A percentile compares a stretch with the other conserved stretches of the same genome.
Conservation (phyloP, 139 green algal genomes). For the Chlamydomonas schloesseri region DNA sequence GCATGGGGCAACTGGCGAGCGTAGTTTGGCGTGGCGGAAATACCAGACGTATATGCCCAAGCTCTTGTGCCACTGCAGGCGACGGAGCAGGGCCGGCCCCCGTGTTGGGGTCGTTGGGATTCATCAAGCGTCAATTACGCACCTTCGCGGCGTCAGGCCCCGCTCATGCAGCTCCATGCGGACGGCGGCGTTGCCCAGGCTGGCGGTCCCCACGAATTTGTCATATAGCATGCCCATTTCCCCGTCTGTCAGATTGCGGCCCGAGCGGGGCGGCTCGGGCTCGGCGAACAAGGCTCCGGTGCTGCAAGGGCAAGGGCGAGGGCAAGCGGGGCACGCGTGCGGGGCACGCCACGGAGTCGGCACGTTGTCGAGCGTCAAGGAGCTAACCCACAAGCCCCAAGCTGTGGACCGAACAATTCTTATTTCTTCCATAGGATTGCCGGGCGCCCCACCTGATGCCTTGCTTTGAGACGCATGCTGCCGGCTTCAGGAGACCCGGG, state of each 20-base stretch:
- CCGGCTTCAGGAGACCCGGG: neutral
- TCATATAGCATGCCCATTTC: constrained; percentile 28
- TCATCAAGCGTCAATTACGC: too few species aligned
- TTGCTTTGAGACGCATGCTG: neutral
- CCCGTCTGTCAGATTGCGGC: neutral
- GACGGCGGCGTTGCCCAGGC: constrained; percentile 18
- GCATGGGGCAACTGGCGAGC: too few species aligned
- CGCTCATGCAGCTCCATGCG: constrained; percentile 6
- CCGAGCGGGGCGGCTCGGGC: neutral
- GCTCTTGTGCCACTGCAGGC: too few species aligned
- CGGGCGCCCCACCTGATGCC: neutral
- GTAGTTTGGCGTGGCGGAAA: too few species aligned
- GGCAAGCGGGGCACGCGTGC: too few species aligned
- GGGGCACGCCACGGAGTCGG: too few species aligned
- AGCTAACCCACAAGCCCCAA: neutral
- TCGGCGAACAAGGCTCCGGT: neutral
- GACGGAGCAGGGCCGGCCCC: too few species aligned
- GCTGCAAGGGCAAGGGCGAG: neutral
- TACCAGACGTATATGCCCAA: too few species aligned
- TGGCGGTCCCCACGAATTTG: constrained; percentile 14
- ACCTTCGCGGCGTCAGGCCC: neutral
- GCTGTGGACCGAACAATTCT: neutral
- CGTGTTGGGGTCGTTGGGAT: too few species aligned
- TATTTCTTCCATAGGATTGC: too few species aligned
- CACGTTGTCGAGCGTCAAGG: too few species aligned